Evolutionary conservation across 495 filamentous ascomycete species (phyloP), one percentile per base, ranked within the genome.

Genomic region (Penicillium arizonense): DNA sequence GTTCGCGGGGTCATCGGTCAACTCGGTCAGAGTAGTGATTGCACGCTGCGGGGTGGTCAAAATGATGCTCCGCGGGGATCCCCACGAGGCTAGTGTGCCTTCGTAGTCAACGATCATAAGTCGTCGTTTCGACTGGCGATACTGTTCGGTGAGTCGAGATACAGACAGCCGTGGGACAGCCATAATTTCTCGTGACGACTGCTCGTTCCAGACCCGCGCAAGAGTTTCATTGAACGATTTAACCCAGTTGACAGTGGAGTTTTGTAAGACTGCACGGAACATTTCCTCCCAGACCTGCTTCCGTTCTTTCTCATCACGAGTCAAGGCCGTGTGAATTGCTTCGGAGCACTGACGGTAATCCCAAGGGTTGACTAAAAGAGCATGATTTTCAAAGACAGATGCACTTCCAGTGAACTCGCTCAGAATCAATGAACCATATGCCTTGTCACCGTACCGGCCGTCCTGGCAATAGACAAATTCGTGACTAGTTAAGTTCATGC

Each of bases 391-490:
- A 60, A 96, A 95, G 24, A 97, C 79, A 2, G 88, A 87, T 8
- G 91, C 85, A 60, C 89, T 94, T 34, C 92, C 92, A 11, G 92
- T 95, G 66, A 97, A 97, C 67, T 97, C 92, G 53, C 88, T 92
- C 12, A 97, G 75, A 57, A 97, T 96, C 44, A 97, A 76, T 3
- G 91, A 90, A 7, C 90, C 89, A 64, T 91, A 85, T 63, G 87
- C 91, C 69, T 89, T 89, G 46, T 84, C 76, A 20, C 73, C 77
- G 48, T 78, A 75, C 59, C 81, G 83, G n/a, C 90, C 90, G 68
- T 96, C 92, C 66, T 97, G 92, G 58, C 91, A 96, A 56, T 88
- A 91, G 26, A 96, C 80, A 63, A 89, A 97, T 69, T 97, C 92
- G 62, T 96, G 92, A 40, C 85, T 88, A 6, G 92, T 95, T 34